These are phyloP conservation scores for Skeletonema grethae DNA, from an alignment of 108 stramenopile species.

Conservation along the genomic window DNA sequence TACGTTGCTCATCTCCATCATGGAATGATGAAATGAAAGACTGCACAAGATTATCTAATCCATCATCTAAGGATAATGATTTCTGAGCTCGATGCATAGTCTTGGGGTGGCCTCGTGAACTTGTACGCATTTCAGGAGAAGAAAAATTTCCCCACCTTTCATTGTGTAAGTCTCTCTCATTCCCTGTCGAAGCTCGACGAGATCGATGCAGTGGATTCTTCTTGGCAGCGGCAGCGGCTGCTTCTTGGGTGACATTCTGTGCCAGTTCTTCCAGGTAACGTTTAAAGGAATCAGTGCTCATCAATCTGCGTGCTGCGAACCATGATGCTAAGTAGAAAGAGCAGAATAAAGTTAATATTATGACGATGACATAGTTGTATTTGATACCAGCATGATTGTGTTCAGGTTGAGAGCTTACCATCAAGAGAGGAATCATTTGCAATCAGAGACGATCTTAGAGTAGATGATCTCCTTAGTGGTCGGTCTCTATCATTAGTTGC, in stretches of 20 bases:
- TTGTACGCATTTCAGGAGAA: neutral
- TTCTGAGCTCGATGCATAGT: constrained; percentile 5
- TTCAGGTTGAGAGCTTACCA: neutral
- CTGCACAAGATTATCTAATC: constrained; percentile 10
- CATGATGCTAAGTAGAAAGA: neutral
- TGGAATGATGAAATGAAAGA: constrained; percentile 9
- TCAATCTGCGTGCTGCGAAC: constrained; percentile 9
- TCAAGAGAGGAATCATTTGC: neutral
- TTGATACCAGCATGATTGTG: too few species aligned
- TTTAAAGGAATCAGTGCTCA: constrained; percentile 7
- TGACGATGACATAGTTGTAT: neutral
- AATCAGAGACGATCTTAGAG: neutral
- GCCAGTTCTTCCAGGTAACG: constrained; percentile 11
- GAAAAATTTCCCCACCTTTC: neutral
- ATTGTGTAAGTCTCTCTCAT: neutral
- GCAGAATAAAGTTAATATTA: neutral
- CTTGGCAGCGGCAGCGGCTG: neutral
- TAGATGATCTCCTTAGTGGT: neutral
- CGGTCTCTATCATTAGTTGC: neutral
- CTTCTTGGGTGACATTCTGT: neutral
- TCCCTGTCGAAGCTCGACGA: neutral
- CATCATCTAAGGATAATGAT: constrained; percentile 15
- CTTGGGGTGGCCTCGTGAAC: neutral
- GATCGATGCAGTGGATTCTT: neutral
- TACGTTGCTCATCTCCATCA: neutral